Evolutionary conservation across 805 yeast species (phyloP).

Genomic region (Sugiyamaella valdiviana): DNA sequence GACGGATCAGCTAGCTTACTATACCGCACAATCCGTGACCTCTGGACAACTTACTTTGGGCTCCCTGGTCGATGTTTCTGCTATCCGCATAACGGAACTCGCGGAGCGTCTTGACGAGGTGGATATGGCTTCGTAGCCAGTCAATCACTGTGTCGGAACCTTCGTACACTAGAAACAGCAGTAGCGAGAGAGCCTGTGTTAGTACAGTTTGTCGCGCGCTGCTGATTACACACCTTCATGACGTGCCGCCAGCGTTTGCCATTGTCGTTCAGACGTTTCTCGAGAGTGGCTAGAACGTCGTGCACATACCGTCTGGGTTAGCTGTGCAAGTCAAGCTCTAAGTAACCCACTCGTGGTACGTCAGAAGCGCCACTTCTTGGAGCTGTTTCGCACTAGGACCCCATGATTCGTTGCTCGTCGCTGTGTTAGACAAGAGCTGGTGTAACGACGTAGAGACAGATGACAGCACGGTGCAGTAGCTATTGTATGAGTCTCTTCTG

Average conservation of each 20-base stretch:
- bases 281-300: slow-evolving; percentile 88
- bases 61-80: slow-evolving; percentile 30
- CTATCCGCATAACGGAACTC: slow-evolving; percentile 76
- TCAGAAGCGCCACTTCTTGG: slow-evolving; percentile 74
- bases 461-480: too few species aligned
- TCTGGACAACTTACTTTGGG: slow-evolving; percentile 21
- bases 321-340: too few species aligned
- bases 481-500: not conserved
- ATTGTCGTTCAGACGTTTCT: slow-evolving; percentile 84
- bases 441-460: too few species aligned
- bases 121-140: slow-evolving; percentile 84
- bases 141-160: slow-evolving; percentile 84
- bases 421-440: slow-evolving; percentile 5
- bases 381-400: slow-evolving; percentile 75
- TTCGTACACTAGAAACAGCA: slow-evolving; percentile 75
- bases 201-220: not conserved
- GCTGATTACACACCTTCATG: slow-evolving; percentile 48
- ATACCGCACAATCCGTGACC: too few species aligned
- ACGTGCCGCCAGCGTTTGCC: slow-evolving; percentile 97
- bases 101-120: slow-evolving; percentile 78
- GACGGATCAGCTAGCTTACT: too few species aligned
- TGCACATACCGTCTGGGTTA: slow-evolving; percentile 51
- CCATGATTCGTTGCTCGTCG: slow-evolving; percentile 80
- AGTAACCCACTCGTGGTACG: slow-evolving; percentile 44
- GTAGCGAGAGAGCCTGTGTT: slow-evolving; percentile 54